Evolutionary conservation across 2,329 filamentous ascomycete species (phyloP).

Genomic region (Ophiostoma quercus): DNA sequence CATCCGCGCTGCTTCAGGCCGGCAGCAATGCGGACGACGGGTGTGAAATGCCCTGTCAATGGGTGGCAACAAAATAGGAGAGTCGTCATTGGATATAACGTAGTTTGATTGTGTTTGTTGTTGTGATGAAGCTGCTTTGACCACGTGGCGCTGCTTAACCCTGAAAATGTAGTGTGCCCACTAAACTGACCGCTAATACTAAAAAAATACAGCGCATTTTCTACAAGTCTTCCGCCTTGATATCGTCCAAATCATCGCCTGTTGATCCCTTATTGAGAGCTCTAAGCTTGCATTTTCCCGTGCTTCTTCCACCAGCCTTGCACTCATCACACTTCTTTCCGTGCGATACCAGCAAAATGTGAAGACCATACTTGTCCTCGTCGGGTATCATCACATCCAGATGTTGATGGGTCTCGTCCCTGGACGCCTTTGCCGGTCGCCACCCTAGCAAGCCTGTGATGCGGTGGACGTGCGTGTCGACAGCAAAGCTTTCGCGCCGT

Average conservation of each 20-base stretch:
- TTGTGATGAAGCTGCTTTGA: neutral
- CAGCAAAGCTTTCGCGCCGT: conserved; percentile 10
- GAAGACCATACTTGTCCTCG: conserved; percentile 8
- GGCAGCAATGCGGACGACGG: conserved; percentile 35
- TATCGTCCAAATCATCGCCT: neutral
- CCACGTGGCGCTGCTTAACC: neutral
- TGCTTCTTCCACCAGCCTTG: neutral
- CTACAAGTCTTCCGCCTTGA: neutral
- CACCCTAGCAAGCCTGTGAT: conserved; percentile 12
- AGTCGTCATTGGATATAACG: neutral
- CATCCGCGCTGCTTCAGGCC: conserved; percentile 33
- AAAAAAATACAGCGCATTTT: neutral
- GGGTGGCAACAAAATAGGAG: conserved; percentile 37
- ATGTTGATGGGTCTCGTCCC: conserved; percentile 8
- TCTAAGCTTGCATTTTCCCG: neutral
- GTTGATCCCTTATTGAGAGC: neutral
- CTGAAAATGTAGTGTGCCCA: neutral
- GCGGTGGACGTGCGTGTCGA: conserved; percentile 15
- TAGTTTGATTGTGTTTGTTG: neutral
- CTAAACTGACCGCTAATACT: neutral
- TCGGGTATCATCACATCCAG: conserved; percentile 7
- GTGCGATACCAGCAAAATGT: conserved; percentile 11
- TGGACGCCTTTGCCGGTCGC: conserved; percentile 6
- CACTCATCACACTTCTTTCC: conserved; percentile 12
- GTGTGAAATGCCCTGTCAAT: conserved; percentile 38